phyloP scores from a whole-genome alignment of 2,329 filamentous ascomycete genomes.

The Cercospora zeae-maydis region DNA sequence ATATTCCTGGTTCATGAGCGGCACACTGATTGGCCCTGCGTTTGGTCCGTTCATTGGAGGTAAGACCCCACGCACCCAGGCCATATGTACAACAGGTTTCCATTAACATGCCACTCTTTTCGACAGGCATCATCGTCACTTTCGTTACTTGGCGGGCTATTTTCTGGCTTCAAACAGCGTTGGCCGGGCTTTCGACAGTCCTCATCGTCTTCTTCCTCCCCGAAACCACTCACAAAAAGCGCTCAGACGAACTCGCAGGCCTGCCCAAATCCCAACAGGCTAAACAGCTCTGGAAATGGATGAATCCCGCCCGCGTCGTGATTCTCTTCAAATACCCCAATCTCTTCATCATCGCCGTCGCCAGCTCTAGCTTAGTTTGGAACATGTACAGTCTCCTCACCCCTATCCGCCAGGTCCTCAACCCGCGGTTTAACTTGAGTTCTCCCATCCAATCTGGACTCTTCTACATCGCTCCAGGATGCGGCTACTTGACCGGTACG shows the following conservation, averaged over 20 bases:
- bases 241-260: slow-evolving; percentile 59
- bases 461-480: slow-evolving; percentile 71
- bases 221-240: slow-evolving; percentile 67
- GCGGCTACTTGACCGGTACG: slow-evolving; percentile 65
- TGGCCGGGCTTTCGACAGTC: slow-evolving; percentile 58
- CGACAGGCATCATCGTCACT: slow-evolving; percentile 64
- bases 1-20: slow-evolving; percentile 53
- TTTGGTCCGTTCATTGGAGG: slow-evolving; percentile 65
- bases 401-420: slow-evolving; percentile 65
- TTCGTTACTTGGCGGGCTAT: slow-evolving; percentile 70
- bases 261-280: slow-evolving; percentile 49
- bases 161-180: slow-evolving; percentile 71
- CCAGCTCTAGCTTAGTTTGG: slow-evolving; percentile 64
- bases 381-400: slow-evolving; percentile 62
- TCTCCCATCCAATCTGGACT: slow-evolving; percentile 65
- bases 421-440: slow-evolving; percentile 67
- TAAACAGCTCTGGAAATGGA: slow-evolving; percentile 57
- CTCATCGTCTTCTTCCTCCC: slow-evolving; percentile 65
- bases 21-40: slow-evolving; percentile 66
- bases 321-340: slow-evolving; percentile 66
- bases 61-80: neutral
- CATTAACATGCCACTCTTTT: neutral
- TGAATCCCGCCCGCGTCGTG: slow-evolving; percentile 64
- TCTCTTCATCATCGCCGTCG: slow-evolving; percentile 59
- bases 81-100: neutral